Evolutionary conservation across 768 basidiomycete species (phyloP), one percentile per base, ranked within the genome.

Genomic region (Albatrellus ellisii): DNA sequence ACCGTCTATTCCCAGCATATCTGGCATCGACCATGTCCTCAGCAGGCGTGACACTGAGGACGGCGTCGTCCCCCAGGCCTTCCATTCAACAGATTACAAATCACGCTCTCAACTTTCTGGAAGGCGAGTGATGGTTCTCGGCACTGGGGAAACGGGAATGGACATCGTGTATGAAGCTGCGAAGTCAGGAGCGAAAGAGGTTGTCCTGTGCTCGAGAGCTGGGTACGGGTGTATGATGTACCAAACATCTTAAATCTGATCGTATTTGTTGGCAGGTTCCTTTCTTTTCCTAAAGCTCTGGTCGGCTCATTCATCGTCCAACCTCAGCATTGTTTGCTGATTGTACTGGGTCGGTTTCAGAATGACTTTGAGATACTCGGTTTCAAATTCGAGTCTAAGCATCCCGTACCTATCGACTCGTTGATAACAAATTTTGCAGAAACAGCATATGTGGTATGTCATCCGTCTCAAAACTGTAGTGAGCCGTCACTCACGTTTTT

Each of bases 71-170:
- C 57, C 62, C 6, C 47, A 43, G 17, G 59, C 62, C 2, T 63
- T 70, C 40, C 76, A 79, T 52, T 77, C 74, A 2, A 55, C 57
- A 4, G 52, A 65, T 26, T 77, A 77, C 59, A 76, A 76, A 49
- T 50, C 54, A 4, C 64, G 68, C 11, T 48, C 55, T 0, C 68
- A 74, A 47, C 57, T 77, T 8, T 34, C 46, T 11, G 66, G 63
- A 20, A 64, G 66, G 47, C 60, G 62, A 18, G 66, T 79, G 17
- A 60, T 77, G 59, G 64, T 79, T 18, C 60, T 77, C 14, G 76
- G 76, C 0, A 70, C 67, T 8, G 76, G 76, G 2, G 76, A 79
- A 54, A 79, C 76, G 4, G 74, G 73, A 2, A 72, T 75, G 70
- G 76, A 79, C 48, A 54, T 79, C 14, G 71, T 66, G 24, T 68